Conservation (phyloP, 345 rosid species). For the Trapa incisa region DNA sequence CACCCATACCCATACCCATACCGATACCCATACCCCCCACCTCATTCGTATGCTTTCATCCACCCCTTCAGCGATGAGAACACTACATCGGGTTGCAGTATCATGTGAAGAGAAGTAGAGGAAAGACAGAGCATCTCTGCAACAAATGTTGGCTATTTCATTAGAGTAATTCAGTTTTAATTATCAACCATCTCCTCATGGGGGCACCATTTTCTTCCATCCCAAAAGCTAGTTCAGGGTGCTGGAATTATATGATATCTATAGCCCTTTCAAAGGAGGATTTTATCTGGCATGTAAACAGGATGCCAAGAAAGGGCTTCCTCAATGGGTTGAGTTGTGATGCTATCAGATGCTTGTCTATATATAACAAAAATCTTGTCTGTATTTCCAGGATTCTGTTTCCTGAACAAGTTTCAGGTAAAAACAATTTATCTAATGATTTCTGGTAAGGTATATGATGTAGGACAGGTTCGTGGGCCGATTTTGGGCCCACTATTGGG, state of each 20-base stretch:
- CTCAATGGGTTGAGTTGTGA: no score
- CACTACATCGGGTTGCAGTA: slow-evolving; percentile 61
- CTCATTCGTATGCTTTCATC: slow-evolving; percentile 13
- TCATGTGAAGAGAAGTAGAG: slow-evolving; percentile 41
- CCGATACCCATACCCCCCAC: no score
- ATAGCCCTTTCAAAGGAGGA: neutral
- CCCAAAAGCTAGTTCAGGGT: neutral
- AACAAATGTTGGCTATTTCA: neutral
- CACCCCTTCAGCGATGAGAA: slow-evolving; percentile 78
- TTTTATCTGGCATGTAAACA: neutral
- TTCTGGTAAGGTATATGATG: no score
- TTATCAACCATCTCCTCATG: neutral
- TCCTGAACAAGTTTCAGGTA: no score
- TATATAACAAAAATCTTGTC: no score
- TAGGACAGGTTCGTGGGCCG: no score
- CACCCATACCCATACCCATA: slow-evolving; percentile 12
- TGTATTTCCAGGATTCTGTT: no score
- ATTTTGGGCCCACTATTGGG: no score
- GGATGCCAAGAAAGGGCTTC: no score
- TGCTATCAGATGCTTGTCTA: no score
- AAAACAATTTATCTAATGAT: no score
- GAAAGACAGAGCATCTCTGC: no score
- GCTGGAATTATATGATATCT: neutral
- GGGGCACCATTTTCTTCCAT: neutral
- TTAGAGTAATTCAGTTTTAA: neutral